Conservation (phyloP, 345 rosid genomes). For the Salix purpurea region DNA sequence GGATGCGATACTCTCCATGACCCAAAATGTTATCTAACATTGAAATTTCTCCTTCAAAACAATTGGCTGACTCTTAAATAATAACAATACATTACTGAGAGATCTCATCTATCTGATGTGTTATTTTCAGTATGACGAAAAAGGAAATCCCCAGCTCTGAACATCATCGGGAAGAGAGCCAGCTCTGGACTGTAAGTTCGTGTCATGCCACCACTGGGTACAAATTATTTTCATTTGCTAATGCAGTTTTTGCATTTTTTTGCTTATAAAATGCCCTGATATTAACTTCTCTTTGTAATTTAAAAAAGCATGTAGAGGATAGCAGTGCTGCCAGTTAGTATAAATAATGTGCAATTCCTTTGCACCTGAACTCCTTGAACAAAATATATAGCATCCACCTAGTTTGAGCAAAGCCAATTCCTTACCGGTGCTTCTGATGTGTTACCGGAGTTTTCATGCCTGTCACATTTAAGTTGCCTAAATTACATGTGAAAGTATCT, state of each 20-base stretch:
- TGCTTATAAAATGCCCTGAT: too few relatives aligned
- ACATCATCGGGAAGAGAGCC: conserved; percentile 40
- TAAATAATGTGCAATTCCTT: background rate
- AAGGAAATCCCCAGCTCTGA: conserved; percentile 31
- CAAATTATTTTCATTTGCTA: background rate
- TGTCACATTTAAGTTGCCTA: background rate
- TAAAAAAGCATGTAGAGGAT: background rate
- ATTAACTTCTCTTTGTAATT: background rate
- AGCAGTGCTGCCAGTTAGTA: background rate
- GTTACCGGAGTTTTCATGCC: background rate
- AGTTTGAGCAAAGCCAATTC: background rate
- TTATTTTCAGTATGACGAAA: conserved; percentile 45
- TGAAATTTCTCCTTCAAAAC: too few relatives aligned
- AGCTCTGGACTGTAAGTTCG: conserved; percentile 62
- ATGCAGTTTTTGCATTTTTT: too few relatives aligned
- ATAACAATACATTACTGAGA: too few relatives aligned
- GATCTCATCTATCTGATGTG: conserved; percentile 1
- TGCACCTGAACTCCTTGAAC: background rate
- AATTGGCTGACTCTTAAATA: too few relatives aligned
- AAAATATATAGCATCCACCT: background rate
- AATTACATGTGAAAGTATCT: background rate
- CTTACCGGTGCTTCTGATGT: background rate
- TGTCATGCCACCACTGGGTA: background rate
- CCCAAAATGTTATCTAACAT: too few relatives aligned
- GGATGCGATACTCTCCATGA: too few relatives aligned